Base-by-base conservation (phyloP, 169 alveolate genomes). In the Plasmodium relictum region DNA sequence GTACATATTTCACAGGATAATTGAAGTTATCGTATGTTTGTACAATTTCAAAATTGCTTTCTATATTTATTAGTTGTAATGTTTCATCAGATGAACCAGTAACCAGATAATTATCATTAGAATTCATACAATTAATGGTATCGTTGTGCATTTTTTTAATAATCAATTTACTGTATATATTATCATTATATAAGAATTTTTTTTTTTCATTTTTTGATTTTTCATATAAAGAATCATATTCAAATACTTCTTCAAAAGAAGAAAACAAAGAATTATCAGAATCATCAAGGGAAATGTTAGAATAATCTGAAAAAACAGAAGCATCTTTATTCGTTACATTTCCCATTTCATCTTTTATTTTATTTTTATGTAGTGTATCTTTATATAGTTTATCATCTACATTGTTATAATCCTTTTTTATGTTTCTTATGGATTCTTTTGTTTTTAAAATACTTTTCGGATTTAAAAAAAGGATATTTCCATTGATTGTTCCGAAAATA, bases 11-110 rank as follows among this genome's bases (percentile, higher is more conserved):
- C 3, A 74, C 83, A 7, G 80, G 2, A 52, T 22, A 42, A 26
- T 44, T 58, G 16, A 74, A 87, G 20, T 71, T 54, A 20, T 87
- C 92, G n/a, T 87, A 74, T n/a, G 73, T 54, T 70, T 74, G 92
- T 50, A 74, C 3, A 16, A 66, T 61, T 16, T 68, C 80, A 56
- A 89, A 93, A 39, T 89, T 61, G 48, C 48, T 80, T n/a, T 94
- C 93, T 0, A 86, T 44, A 74, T 89, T 83, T 61, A 86, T 68
- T 80, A 85, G 74, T 74, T 88, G 90, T 48, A 93, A 85, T 6
- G 96, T 92, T 72, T 93, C 96, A 74, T 93, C 96, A 18, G 88
- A 56, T 20, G 94, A 91, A 16, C 95, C 96, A 4, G 94, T 91
- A 2, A 91, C 88, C 16, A 93, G 65, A 42, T 83, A 74, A n/a